A percentile compares a stretch with the other conserved stretches of the same genome.
Conservation (phyloP, 2,329 filamentous ascomycete genomes). For the Nemania diffusa region DNA sequence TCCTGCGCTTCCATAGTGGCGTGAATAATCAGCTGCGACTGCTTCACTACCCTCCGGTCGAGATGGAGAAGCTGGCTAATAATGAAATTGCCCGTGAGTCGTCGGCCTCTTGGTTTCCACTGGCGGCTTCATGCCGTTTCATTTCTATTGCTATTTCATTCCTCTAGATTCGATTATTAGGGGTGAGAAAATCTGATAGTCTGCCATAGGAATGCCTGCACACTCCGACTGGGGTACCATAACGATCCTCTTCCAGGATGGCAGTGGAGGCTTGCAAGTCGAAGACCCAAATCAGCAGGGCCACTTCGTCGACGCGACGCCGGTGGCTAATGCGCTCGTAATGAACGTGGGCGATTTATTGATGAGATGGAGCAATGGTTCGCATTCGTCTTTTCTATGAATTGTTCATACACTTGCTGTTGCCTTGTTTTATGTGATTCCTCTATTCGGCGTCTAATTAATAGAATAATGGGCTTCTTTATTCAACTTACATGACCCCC, state of each 20-base stretch:
- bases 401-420: background rate
- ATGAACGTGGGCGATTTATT: constrained; percentile 56
- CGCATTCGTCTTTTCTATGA: constrained; percentile 8
- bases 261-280: constrained; percentile 59
- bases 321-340: constrained; percentile 47
- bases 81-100: constrained; percentile 54
- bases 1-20: constrained; percentile 62
- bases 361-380: constrained; percentile 56
- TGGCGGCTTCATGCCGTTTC: too few relatives aligned
- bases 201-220: constrained; percentile 46
- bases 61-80: constrained; percentile 55
- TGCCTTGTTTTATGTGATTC: background rate
- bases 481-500: background rate
- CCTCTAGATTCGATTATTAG: background rate
- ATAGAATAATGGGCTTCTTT: background rate
- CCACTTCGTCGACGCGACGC: constrained; percentile 53
- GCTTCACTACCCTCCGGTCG: constrained; percentile 66
- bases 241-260: constrained; percentile 60
- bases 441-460: background rate
- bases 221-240: constrained; percentile 53
- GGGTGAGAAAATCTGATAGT: background rate
- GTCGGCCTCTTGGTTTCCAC: background rate
- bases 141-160: background rate
- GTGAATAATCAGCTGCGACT: constrained; percentile 69
- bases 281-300: constrained; percentile 51